These are phyloP conservation scores for Talaromyces sp. DNA, from an alignment of 2,329 filamentous ascomycete genomes.

Conservation along the genomic window DNA sequence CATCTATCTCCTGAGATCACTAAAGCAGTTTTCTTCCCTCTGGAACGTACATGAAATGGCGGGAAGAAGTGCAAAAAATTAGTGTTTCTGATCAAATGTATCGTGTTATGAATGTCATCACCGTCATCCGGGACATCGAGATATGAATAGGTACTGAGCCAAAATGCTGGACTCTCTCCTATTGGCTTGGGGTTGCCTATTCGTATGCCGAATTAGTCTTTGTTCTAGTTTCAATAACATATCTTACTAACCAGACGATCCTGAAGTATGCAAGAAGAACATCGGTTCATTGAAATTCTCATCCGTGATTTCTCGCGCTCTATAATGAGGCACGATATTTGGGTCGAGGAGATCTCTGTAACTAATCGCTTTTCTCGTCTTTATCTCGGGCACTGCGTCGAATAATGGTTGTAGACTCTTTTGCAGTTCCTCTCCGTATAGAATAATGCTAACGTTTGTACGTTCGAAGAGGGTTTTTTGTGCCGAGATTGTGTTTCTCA, in stretches of 20 bases:
- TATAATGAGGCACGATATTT: slow-evolving; percentile 3
- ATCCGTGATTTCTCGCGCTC: slow-evolving; percentile 6
- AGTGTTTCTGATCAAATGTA: not conserved
- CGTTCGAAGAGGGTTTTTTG: slow-evolving; percentile 14
- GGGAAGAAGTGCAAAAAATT: slow-evolving; percentile 5
- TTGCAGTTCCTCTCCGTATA: slow-evolving; percentile 12
- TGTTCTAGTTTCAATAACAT: not conserved
- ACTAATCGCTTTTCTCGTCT: not conserved
- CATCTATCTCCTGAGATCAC: too few species aligned
- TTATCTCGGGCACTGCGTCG: not conserved
- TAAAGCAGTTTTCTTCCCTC: not conserved
- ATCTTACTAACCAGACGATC: slow-evolving; percentile 12
- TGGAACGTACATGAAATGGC: slow-evolving; percentile 7
- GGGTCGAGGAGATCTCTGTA: slow-evolving; percentile 3
- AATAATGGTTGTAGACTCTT: slow-evolving; percentile 13
- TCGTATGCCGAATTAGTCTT: not conserved
- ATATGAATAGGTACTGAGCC: not conserved
- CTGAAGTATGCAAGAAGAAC: slow-evolving; percentile 13
- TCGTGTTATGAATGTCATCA: not conserved
- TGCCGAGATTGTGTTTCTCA: slow-evolving; percentile 14
- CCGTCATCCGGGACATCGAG: slow-evolving; percentile 5
- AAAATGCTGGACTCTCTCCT: slow-evolving; percentile 6
- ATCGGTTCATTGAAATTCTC: slow-evolving; percentile 14
- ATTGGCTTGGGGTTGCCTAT: slow-evolving; percentile 15
- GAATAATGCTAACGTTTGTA: slow-evolving; percentile 5